Base-by-base conservation (phyloP, 2,329 filamentous ascomycete genomes). In the Colletotrichum liriopes region DNA sequence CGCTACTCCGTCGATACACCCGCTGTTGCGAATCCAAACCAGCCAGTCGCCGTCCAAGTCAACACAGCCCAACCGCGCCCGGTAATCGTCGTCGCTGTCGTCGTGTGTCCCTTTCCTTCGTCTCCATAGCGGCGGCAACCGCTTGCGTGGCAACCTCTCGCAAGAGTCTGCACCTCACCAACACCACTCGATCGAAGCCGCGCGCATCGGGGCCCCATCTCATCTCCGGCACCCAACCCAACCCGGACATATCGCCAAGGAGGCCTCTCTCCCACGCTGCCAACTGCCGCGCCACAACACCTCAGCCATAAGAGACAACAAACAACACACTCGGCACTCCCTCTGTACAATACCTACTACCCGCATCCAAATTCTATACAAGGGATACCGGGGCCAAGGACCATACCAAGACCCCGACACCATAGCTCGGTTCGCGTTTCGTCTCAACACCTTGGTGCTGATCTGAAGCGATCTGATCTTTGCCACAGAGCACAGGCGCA, bases 361-460 rank as follows among this genome's bases (percentile, higher is more conserved):
- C 4, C 26, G 32, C 23, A 23, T 52, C 37, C 23, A 14, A 26
- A 16, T 14, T 12, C 49, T 6, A 54, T 37, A 29, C 12, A n/a
- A 68, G 39, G 20, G 20, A 58, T 20, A 32, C 29, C 62, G 47
- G 54, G 49, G 20, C 47, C 41, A 54, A 60, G 54, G 39, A 43
- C 41, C 37, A 9, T 11, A 43, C 51, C 26, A 58, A 32, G 16
- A 58, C 61, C 66, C 66, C 60, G 32, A 64, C 49, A 58, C 26
- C 23, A 55, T 54, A 70, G 70, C 70, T 72, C 70, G 70, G 70
- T 72, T 72, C 70, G 65, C 60, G 70, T 72, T 72, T 72, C 70
- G 70, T 72, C 70, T 72, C 65, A 72, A 41, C 54, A 47, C 37
- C 56, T 54, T 39, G 58, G 45, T 45, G 65, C 54, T 69, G 65